Evolutionary conservation across 83 land plant species (phyloP).

Genomic region (Isoetes engelmannii): DNA sequence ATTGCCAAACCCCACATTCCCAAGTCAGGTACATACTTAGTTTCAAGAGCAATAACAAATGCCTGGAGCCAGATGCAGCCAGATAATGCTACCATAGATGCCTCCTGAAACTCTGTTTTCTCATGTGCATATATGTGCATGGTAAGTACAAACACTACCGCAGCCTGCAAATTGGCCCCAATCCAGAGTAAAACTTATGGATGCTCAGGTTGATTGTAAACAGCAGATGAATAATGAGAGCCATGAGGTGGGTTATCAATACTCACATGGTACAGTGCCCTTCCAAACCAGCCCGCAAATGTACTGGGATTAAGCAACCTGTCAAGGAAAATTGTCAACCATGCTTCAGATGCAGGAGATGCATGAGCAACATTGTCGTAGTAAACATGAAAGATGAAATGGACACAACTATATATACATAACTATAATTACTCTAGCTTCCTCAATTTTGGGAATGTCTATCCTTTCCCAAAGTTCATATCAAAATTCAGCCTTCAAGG

Average conservation of each 20-base stretch:
- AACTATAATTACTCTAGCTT: too few species aligned
- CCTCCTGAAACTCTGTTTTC: conserved; percentile 76
- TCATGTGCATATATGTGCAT: conserved; percentile 73
- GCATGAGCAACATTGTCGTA: too few species aligned
- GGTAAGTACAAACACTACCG: conserved; percentile 73
- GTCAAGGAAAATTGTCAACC: background rate
- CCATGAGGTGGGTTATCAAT: background rate
- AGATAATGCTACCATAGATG: conserved; percentile 89
- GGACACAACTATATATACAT: too few species aligned
- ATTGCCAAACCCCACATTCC: background rate
- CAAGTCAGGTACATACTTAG: conserved; percentile 48
- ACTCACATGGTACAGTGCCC: conserved; percentile 88
- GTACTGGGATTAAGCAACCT: conserved; percentile 94
- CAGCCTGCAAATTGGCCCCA: conserved; percentile 47
- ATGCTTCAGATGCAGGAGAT: too few species aligned
- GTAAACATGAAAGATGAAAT: too few species aligned
- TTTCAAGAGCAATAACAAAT: conserved; percentile 75
- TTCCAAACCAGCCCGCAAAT: conserved; percentile 98
- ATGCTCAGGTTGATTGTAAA: too few species aligned
- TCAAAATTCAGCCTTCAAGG: too few species aligned
- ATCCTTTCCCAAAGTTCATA: too few species aligned
- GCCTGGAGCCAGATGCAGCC: conserved; percentile 99
- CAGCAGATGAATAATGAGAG: too few species aligned
- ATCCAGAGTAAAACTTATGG: too few species aligned
- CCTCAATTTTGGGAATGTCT: too few species aligned